Evolutionary conservation across 441 rosid species (phyloP).

Genomic region (Dalechampia spathulata): DNA sequence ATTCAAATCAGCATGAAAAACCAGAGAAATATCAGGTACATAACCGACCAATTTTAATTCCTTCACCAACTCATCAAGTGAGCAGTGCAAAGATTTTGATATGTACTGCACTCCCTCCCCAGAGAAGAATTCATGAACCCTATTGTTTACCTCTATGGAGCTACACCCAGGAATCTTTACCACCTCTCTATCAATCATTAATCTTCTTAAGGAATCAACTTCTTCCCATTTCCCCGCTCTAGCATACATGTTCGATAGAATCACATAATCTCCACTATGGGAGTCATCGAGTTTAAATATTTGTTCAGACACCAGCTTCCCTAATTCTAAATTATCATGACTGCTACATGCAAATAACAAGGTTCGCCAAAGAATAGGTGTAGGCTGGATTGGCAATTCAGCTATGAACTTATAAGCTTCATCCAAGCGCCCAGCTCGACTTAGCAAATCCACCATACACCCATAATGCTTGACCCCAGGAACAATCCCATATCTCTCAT

Average conservation of each 20-base stretch:
- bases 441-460: constrained; percentile 73
- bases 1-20: constrained; percentile 45
- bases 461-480: constrained; percentile 75
- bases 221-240: constrained; percentile 62
- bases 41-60: constrained; percentile 65
- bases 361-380: constrained; percentile 73
- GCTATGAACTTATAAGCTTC: constrained; percentile 59
- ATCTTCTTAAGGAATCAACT: constrained; percentile 45
- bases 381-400: constrained; percentile 48
- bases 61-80: constrained; percentile 39
- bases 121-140: constrained; percentile 78
- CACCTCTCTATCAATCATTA: constrained; percentile 49
- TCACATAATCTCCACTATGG: constrained; percentile 76
- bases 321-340: constrained; percentile 45
- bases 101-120: constrained; percentile 54
- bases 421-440: constrained; percentile 60
- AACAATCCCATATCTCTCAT: constrained; percentile 26
- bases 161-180: constrained; percentile 81
- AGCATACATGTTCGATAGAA: constrained; percentile 66
- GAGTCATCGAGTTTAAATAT: constrained; percentile 60
- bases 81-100: constrained; percentile 45
- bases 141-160: constrained; percentile 36
- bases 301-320: constrained; percentile 39
- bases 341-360: constrained; percentile 66
- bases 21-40: constrained; percentile 58